Evolutionary conservation across 129 eudicot species (phyloP).

Genomic region (Gnaphalium uliginosum): DNA sequence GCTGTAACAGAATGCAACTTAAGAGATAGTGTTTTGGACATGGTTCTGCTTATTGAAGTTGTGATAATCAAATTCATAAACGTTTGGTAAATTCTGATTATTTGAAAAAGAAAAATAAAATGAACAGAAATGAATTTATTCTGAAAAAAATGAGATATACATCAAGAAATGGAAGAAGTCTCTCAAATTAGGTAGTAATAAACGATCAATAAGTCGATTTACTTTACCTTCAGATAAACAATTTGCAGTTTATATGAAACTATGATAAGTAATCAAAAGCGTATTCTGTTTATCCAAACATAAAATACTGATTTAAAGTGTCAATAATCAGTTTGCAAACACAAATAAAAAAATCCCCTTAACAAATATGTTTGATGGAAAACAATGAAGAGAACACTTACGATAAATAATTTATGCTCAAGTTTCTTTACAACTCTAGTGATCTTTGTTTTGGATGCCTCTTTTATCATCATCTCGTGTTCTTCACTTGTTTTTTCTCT

Average conservation of each 20-base stretch:
- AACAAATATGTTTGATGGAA: background rate
- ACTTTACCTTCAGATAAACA: background rate
- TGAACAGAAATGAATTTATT: background rate
- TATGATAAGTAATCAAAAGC: background rate
- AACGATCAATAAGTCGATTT: background rate
- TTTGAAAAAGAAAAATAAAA: background rate
- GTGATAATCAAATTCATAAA: background rate
- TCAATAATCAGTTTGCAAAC: background rate
- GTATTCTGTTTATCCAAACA: background rate
- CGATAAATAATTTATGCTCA: slow-evolving; percentile 78
- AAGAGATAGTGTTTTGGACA: background rate
- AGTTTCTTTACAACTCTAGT: slow-evolving; percentile 73
- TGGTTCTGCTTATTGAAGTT: background rate
- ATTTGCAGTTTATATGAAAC: background rate
- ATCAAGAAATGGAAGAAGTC: background rate
- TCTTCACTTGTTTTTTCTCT: slow-evolving; percentile 77
- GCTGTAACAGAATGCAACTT: background rate
- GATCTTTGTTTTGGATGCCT: slow-evolving; percentile 66
- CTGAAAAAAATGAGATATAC: background rate
- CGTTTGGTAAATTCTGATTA: background rate
- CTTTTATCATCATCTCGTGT: slow-evolving; percentile 63
- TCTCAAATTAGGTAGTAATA: background rate
- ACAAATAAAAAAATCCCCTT: background rate
- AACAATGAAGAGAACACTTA: slow-evolving; percentile 44
- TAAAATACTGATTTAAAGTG: background rate